Evolutionary conservation across 805 yeast genomes (phyloP).

Genomic region (Saccharomycopsis lassenensis): DNA sequence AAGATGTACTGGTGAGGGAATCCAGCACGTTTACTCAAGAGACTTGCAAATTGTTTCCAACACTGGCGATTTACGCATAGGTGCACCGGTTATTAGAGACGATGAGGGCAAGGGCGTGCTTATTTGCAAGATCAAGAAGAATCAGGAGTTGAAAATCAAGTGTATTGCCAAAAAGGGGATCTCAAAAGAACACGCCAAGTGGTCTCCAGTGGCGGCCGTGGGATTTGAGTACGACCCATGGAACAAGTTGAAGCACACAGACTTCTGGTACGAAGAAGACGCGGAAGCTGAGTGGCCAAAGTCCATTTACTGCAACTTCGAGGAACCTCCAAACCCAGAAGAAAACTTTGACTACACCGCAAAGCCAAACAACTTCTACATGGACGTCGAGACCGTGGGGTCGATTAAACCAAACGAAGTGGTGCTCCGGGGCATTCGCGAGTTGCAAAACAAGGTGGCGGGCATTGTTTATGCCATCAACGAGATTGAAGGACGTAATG

Average conservation of each 20-base stretch:
- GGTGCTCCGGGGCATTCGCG: conserved; percentile 71
- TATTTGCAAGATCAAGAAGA: conserved; percentile 81
- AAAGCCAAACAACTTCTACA: conserved; percentile 67
- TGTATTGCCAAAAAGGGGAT: conserved; percentile 98
- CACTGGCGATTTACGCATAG: conserved; percentile 37
- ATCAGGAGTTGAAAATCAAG: conserved; percentile 78
- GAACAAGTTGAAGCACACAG: conserved; percentile 94
- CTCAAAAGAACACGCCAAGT: conserved; percentile 95
- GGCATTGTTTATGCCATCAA: conserved; percentile 66
- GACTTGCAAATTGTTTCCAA: conserved; percentile 46
- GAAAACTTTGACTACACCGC: conserved; percentile 81
- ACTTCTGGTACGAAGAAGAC: conserved; percentile 90
- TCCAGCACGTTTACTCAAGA: conserved; percentile 82
- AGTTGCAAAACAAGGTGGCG: conserved; percentile 84
- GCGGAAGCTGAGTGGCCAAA: conserved; percentile 91
- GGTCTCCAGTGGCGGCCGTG: conserved; percentile 95
- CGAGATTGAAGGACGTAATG: conserved; percentile 32
- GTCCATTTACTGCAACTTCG: conserved; percentile 83
- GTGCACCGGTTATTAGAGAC: conserved; percentile 80
- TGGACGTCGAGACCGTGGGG: conserved; percentile 91
- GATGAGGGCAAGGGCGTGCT: conserved; percentile 73
- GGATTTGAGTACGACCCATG: conserved; percentile 99
- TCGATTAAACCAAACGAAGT: conserved; percentile 83
- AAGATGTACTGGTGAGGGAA: conserved; percentile 76
- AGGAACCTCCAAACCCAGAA: conserved; percentile 85